These are phyloP conservation scores for Xanthoceras sorbifolium DNA, from an alignment of 345 rosid species.

Conservation along the genomic window DNA sequence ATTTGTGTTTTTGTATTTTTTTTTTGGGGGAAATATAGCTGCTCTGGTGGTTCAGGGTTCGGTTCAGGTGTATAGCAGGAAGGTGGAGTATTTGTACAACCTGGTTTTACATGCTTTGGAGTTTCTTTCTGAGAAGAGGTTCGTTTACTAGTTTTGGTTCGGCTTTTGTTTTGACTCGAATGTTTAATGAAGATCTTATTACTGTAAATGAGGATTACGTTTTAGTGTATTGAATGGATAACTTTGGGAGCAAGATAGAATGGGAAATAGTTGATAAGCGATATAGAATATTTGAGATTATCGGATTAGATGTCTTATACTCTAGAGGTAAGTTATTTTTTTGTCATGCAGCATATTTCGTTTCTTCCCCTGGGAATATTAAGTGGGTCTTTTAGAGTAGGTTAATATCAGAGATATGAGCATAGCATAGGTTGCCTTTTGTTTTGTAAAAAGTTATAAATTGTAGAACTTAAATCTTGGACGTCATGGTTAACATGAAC, in stretches of 20 bases:
- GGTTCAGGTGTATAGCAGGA: slow-evolving; percentile 93
- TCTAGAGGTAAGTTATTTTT: too few relatives aligned
- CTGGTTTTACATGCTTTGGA: slow-evolving; percentile 93
- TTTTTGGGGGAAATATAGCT: slow-evolving; percentile 55
- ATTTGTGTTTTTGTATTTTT: not conserved
- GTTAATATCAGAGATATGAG: not conserved
- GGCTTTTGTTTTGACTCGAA: not conserved
- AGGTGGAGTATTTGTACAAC: slow-evolving; percentile 90
- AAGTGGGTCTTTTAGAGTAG: not conserved
- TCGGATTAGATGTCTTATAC: not conserved
- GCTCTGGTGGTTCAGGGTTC: slow-evolving; percentile 99
- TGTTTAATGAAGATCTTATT: not conserved
- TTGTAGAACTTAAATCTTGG: not conserved
- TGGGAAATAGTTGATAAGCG: not conserved
- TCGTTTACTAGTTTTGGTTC: slow-evolving; percentile 12
- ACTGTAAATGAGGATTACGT: not conserved
- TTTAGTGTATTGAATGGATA: not conserved
- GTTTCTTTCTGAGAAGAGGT: slow-evolving; percentile 88
- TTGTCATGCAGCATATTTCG: not conserved
- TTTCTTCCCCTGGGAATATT: not conserved
- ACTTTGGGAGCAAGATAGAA: not conserved
- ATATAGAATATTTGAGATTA: not conserved
- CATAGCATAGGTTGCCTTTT: not conserved
- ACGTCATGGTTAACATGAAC: not conserved
- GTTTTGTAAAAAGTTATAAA: not conserved